Percentiles rank a stretch among this genome's conserved stretches.
phyloP scores from a whole-genome alignment of 495 filamentous ascomycete genomes.

The Trichoderma erinaceum region DNA sequence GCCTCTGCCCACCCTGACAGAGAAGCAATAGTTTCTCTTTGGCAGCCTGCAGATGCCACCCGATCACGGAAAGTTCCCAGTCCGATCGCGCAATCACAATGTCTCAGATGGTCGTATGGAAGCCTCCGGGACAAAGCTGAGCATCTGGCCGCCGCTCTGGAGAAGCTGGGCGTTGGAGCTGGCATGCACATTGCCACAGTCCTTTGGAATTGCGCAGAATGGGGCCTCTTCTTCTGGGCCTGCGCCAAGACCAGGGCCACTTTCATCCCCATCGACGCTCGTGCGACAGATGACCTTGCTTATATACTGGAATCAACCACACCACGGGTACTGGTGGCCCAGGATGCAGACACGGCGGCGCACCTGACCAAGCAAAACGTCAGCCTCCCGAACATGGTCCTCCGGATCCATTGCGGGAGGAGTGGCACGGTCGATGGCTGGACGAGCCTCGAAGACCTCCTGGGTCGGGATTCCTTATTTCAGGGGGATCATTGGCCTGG shows the following conservation, averaged over 20 bases:
- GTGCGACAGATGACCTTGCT: slow-evolving; percentile 20
- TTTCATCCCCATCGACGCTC: slow-evolving; percentile 30
- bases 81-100: background rate
- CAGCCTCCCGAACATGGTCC: background rate
- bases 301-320: slow-evolving; percentile 22
- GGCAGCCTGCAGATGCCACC: slow-evolving; percentile 15
- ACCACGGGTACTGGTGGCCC: slow-evolving; percentile 26
- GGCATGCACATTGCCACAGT: slow-evolving; percentile 22
- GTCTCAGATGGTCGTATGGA: slow-evolving; percentile 20
- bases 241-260: slow-evolving; percentile 24
- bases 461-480: background rate
- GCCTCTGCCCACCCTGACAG: slow-evolving; percentile 16
- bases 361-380: slow-evolving; percentile 6
- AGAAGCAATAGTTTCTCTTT: slow-evolving; percentile 22
- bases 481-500: background rate
- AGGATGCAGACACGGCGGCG: slow-evolving; percentile 18
- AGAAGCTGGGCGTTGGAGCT: slow-evolving; percentile 11
- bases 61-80: background rate
- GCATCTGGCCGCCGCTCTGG: slow-evolving; percentile 16
- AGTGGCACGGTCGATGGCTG: background rate
- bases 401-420: slow-evolving; percentile 11
- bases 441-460: background rate
- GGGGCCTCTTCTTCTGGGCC: slow-evolving; percentile 31
- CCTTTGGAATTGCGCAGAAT: slow-evolving; percentile 32
- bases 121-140: slow-evolving; percentile 15